Conservation (phyloP, 441 rosid species). For the Gossypium gossypioides region DNA sequence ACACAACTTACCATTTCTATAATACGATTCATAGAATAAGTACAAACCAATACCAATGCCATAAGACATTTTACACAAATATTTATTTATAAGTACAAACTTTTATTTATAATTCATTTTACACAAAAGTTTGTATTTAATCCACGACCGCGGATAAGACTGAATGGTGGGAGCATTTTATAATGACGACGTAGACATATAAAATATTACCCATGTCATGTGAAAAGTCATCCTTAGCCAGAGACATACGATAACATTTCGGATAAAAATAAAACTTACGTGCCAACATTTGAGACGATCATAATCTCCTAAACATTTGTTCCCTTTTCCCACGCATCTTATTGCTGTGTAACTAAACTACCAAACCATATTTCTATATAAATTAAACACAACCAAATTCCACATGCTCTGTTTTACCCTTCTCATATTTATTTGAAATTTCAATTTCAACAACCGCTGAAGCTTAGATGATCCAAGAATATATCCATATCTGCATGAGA, state of each 20-base stretch:
- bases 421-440: neutral
- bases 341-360: neutral
- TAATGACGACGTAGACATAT: too few relatives aligned
- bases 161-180: too few relatives aligned
- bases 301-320: neutral
- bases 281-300: neutral
- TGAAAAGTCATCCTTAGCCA: neutral
- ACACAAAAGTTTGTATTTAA: too few relatives aligned
- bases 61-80: too few relatives aligned
- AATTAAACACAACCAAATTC: neutral
- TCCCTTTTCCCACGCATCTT: neutral
- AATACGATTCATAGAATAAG: too few relatives aligned
- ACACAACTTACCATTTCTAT: too few relatives aligned
- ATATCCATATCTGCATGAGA: neutral
- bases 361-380: neutral
- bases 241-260: neutral
- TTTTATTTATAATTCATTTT: too few relatives aligned
- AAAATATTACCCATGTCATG: neutral
- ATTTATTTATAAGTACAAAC: too few relatives aligned
- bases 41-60: too few relatives aligned
- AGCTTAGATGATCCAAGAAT: neutral
- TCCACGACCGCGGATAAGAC: too few relatives aligned
- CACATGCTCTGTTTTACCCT: neutral
- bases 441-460: neutral
- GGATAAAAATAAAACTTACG: neutral